phyloP scores from a whole-genome alignment of 495 filamentous ascomycete genomes.

The Aspergillus indologenus region DNA sequence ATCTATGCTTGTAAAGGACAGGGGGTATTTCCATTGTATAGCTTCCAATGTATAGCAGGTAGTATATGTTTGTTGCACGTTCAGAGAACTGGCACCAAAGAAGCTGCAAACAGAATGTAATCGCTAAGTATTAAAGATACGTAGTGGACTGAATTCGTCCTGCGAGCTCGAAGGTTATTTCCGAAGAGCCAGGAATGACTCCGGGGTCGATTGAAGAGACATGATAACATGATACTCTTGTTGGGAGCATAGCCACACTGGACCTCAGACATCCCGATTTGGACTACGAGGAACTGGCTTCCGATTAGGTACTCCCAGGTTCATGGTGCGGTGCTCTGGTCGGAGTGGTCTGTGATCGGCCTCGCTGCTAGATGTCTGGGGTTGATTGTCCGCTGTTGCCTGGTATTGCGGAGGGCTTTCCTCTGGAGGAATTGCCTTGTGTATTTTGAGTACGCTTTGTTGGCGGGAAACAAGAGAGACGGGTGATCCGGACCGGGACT shows the following conservation, averaged over 20 bases:
- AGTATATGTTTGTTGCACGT: not conserved
- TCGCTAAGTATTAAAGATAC: not conserved
- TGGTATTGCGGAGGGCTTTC: constrained; percentile 43
- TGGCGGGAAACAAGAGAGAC: constrained; percentile 35
- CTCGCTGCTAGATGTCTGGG: constrained; percentile 13
- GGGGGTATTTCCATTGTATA: not conserved
- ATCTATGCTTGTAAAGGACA: too few relatives aligned
- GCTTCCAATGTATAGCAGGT: not conserved
- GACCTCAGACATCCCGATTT: constrained; percentile 4
- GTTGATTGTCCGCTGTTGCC: constrained; percentile 24
- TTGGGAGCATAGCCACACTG: not conserved
- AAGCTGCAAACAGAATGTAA: not conserved
- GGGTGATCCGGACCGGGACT: constrained; percentile 39
- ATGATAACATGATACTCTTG: not conserved
- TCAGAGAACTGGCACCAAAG: not conserved
- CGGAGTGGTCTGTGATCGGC: constrained; percentile 22
- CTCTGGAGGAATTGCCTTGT: constrained; percentile 27
- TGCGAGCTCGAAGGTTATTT: not conserved
- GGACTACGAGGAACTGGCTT: constrained; percentile 42
- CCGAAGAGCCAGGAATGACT: not conserved
- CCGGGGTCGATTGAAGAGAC: not conserved
- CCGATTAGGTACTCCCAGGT: constrained; percentile 39
- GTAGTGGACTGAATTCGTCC: not conserved
- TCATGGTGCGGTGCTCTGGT: constrained; percentile 31
- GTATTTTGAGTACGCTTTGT: constrained; percentile 39